Base-by-base conservation (phyloP, 2,329 filamentous ascomycete genomes). In the Graphilbum ipis-grandicollis region DNA sequence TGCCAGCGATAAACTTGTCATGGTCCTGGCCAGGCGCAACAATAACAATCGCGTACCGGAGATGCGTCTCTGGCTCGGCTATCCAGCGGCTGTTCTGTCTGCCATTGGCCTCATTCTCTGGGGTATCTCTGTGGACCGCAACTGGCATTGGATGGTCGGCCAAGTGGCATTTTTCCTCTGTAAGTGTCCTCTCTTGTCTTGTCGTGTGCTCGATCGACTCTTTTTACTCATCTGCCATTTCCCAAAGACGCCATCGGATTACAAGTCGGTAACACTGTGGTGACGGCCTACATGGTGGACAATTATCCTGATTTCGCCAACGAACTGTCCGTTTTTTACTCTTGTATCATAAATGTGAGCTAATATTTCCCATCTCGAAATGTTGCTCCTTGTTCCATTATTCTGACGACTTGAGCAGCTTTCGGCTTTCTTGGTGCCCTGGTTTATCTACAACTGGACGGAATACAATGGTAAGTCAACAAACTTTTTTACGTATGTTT, bases 101-200 rank as follows among this genome's bases (percentile, higher is more conserved):
- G 56, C 59, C 15, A 47, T 67, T 7, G 68, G 68, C 1, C 48
- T 67, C 25, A 54, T 69, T 23, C 33, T 72, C 34, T 73, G 68
- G 68, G 68, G 68, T 0, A 47, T 71, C 31, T 68, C 63, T 36
- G 53, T 72, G 13, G 66, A 71, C 40, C 56, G 53, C 30, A 47
- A 47, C 1, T 69, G 65, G 45, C 67, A 72, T 48, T 72, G 66
- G 65, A 65, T 69, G 26, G 60, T 69, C 0, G 68, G 66, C 2
- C 66, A 73, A 41, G 50, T 70, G 4, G 65, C 63, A 1, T 64
- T 73, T 41, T 66, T 67, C 41, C 47, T 72, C 1, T 68, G 62
- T n/a, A n/a, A n/a, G n/a, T n/a, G n/a, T n/a, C n/a, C n/a, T n/a
- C n/a, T n/a, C n/a, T n/a, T n/a, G n/a, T n/a, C n/a, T n/a, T n/a